Conservation (phyloP, 495 filamentous ascomycete species). For the Delitschia confertaspora region DNA sequence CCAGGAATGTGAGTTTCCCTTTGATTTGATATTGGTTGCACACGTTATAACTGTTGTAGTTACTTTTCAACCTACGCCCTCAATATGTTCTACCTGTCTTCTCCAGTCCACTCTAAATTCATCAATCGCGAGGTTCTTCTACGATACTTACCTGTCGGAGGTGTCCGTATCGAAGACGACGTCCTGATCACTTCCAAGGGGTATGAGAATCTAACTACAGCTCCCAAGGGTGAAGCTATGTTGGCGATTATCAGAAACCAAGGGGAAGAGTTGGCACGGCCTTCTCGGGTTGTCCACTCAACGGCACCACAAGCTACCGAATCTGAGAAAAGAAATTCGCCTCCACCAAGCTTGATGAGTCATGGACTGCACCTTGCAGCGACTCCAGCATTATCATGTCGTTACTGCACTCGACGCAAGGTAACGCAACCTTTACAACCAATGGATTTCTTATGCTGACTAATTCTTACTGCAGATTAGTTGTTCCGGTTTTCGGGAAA, state of each 20-base stretch:
- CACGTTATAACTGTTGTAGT: constrained; percentile 21
- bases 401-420: no score
- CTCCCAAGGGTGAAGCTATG: constrained; percentile 67
- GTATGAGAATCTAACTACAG: constrained; percentile 74
- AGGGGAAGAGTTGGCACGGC: constrained; percentile 4
- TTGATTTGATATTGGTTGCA: constrained; percentile 3
- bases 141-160: constrained; percentile 68
- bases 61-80: constrained; percentile 61
- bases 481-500: not conserved
- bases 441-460: not conserved
- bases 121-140: constrained; percentile 66
- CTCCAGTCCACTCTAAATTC: constrained; percentile 52
- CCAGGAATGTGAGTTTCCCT: constrained; percentile 58
- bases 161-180: constrained; percentile 88
- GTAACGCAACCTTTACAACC: no score
- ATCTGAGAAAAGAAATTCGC: no score
- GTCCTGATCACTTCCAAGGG: constrained; percentile 70
- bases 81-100: constrained; percentile 52
- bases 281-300: no score
- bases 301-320: no score
- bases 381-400: no score
- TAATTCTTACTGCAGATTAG: not conserved
- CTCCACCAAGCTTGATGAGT: no score
- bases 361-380: no score
- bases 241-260: constrained; percentile 46